Base-by-base conservation (phyloP, 495 filamentous ascomycete genomes). In the Lentithecium fluviatile region DNA sequence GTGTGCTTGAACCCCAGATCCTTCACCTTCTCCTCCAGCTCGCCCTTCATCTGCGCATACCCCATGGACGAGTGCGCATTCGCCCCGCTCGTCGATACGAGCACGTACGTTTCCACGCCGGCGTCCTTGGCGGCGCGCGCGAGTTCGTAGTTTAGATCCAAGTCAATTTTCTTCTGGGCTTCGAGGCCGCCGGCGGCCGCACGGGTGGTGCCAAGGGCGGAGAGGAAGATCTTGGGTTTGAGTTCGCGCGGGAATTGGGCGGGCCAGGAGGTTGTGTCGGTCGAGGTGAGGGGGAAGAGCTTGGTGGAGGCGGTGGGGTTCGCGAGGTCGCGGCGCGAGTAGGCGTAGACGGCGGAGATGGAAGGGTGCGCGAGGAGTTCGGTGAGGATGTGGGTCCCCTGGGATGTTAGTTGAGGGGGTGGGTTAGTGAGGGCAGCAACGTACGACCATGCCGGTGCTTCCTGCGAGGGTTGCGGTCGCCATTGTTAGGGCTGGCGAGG, bases 21-120 rank as follows among this genome's bases (percentile, higher is more conserved):
- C 70, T 84, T 82, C 29, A 92, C 78, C n/a, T 84, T 79, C 29
- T 91, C 85, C 67, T 96, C 91, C 34, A 92, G 80, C 67, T 90
- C 86, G 12, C 78, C 80, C 77, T 95, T 95, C 87, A 95, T 92
- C 65, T 82, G 78, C 2, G 73, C 48, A 69, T 93, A 76, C 15
- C 62, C 46, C 17, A 69, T n/a, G 15, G 21, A 23, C 17, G 64
- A 65, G 1, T 43, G 34, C 4, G 59, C 53, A 48, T 38, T 70
- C 24, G 73, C 66, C 19, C 54, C 62, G 0, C 6, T 46, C 0
- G 58, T 40, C 5, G 78, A 80, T 21, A 82, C 76, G 45, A 76
- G 77, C 17, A 82, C 76, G 45, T 80, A 81, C 1, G 74, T 77
- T 40, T 70, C 72, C n/a, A 76, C 74, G n/a, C 79, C 80, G 1